These are phyloP conservation scores for Alternaria triticina DNA, from an alignment of 2,329 filamentous ascomycete genomes.

Conservation along the genomic window DNA sequence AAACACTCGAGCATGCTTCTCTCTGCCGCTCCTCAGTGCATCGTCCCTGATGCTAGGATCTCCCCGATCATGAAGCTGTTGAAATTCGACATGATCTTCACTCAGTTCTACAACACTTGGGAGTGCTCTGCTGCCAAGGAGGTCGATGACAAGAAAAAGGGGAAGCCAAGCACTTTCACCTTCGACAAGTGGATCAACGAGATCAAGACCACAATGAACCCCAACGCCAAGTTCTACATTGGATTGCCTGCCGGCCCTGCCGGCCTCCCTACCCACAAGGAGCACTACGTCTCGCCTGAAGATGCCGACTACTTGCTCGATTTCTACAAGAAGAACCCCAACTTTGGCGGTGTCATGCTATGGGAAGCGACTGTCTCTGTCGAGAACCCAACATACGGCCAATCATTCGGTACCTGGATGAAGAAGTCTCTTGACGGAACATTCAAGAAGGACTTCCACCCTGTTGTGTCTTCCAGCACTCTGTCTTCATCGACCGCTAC, in stretches of 20 bases:
- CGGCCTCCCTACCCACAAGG: conserved; percentile 28
- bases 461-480: conserved; percentile 18
- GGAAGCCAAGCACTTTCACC: conserved; percentile 51
- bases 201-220: conserved; percentile 50
- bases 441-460: conserved; percentile 25
- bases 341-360: conserved; percentile 66
- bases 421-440: conserved; percentile 48
- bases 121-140: conserved; percentile 58
- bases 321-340: conserved; percentile 35
- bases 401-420: conserved; percentile 56
- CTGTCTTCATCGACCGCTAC: not conserved
- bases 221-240: conserved; percentile 59
- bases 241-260: conserved; percentile 52
- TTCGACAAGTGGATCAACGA: conserved; percentile 52
- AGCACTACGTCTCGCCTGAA: conserved; percentile 56
- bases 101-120: conserved; percentile 63
- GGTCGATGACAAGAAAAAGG: conserved; percentile 26
- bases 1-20: conserved; percentile 53
- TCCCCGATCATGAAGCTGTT: conserved; percentile 53
- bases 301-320: conserved; percentile 55
- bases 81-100: conserved; percentile 60
- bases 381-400: conserved; percentile 53
- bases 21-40: conserved; percentile 61
- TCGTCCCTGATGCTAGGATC: conserved; percentile 56
- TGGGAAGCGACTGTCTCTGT: conserved; percentile 62